A percentile compares a stretch with the other conserved stretches of the same genome.
These are phyloP conservation scores for Podaxis rugospora DNA, from an alignment of 768 basidiomycete species.

Conservation along the genomic window DNA sequence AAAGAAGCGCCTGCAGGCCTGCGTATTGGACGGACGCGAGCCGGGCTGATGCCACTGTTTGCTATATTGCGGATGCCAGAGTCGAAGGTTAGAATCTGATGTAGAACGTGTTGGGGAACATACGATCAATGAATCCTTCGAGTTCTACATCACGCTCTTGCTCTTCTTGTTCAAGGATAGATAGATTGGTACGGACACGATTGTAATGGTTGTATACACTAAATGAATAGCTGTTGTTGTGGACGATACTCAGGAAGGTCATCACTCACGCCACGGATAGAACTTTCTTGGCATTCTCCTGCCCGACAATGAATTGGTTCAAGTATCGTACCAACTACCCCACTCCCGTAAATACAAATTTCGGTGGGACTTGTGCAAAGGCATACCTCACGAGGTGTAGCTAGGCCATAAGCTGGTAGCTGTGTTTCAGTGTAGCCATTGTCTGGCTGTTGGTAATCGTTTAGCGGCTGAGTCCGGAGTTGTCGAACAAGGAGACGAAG, in stretches of 20 bases:
- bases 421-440: slow-evolving; percentile 9
- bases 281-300: slow-evolving; percentile 89
- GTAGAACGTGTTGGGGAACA: neutral
- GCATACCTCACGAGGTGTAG: slow-evolving; percentile 51
- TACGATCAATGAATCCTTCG: slow-evolving; percentile 16
- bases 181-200: slow-evolving; percentile 71
- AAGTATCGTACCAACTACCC: slow-evolving; percentile 78
- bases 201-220: slow-evolving; percentile 97
- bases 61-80: slow-evolving; percentile 17
- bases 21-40: slow-evolving; percentile 60
- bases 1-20: slow-evolving; percentile 28
- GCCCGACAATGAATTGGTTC: slow-evolving; percentile 87
- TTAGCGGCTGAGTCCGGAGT: slow-evolving; percentile 56
- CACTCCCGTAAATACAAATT: neutral
- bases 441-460: slow-evolving; percentile 27
- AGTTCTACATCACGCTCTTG: slow-evolving; percentile 12
- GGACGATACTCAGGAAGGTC: neutral
- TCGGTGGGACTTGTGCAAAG: neutral
- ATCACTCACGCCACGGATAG: slow-evolving; percentile 85
- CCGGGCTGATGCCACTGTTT: slow-evolving; percentile 42
- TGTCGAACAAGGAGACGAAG: slow-evolving; percentile 23
- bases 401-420: slow-evolving; percentile 41
- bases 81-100: neutral
- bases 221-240: slow-evolving; percentile 3
- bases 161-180: slow-evolving; percentile 38